Conservation (phyloP, 805 yeast species). For the Candida pseudoglaebosa region DNA sequence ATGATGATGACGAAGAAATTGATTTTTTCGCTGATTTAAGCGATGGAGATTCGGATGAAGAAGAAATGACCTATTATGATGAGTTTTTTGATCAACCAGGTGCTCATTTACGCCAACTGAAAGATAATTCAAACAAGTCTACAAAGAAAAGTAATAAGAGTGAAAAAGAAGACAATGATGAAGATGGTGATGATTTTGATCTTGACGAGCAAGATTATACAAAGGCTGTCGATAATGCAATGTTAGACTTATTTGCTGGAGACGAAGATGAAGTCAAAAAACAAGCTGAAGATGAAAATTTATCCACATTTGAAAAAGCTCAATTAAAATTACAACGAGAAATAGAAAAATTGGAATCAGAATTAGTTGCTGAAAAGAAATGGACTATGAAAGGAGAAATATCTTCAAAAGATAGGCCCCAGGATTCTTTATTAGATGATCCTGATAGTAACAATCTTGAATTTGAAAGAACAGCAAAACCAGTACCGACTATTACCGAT, state of each 20-base stretch:
- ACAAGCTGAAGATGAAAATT: conserved; percentile 22
- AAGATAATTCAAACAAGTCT: conserved; percentile 14
- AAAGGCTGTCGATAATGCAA: conserved; percentile 56
- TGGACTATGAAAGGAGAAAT: conserved; percentile 97
- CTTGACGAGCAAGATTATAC: conserved; percentile 56
- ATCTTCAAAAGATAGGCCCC: conserved; percentile 72
- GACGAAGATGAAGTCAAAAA: conserved; percentile 31
- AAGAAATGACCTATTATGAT: conserved; percentile 55
- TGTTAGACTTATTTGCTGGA: conserved; percentile 57
- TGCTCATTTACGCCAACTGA: conserved; percentile 44
- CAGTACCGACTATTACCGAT: conserved; percentile 91
- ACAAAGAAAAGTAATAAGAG: conserved; percentile 10
- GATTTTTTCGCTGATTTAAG: conserved; percentile 37
- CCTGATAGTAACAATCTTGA: conserved; percentile 53
- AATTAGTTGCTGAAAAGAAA: conserved; percentile 82
- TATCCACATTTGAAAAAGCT: conserved; percentile 80
- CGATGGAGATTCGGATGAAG: conserved; percentile 46
- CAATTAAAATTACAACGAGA: conserved; percentile 73
- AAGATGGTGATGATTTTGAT: conserved; percentile 26
- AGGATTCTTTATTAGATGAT: conserved; percentile 78
- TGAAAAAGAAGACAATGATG: conserved; percentile 29
- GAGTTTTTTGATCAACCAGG: conserved; percentile 60
- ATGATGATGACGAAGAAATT: conserved; percentile 37
- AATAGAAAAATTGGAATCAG: conserved; percentile 76
- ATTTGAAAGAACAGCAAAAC: conserved; percentile 90